These are phyloP conservation scores for Trichomonas tenax DNA, from an alignment of 208 protist genomes.

Conservation along the genomic window DNA sequence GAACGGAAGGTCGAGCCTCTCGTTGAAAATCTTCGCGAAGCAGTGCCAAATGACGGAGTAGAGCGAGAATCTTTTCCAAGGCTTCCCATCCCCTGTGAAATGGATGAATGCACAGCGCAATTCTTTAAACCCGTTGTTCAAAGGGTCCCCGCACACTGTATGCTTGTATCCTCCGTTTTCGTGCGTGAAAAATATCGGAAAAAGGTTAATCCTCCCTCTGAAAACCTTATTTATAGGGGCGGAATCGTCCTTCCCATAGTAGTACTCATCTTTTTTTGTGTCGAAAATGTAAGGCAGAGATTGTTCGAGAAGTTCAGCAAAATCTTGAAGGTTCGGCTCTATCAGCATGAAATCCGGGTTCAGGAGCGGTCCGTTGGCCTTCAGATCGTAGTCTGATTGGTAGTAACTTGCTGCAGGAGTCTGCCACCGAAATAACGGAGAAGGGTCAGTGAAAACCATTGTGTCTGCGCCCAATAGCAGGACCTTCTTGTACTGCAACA, in stretches of 20 bases:
- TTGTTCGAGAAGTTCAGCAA: not conserved
- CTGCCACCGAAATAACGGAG: not conserved
- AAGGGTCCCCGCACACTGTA: not conserved
- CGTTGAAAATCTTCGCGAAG: not conserved
- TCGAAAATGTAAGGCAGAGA: not conserved
- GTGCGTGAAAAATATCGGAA: not conserved
- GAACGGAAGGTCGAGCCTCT: not conserved
- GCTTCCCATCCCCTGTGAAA: not conserved
- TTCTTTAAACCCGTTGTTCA: not conserved
- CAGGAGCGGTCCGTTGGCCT: not conserved
- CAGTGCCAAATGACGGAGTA: not conserved
- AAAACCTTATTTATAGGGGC: not conserved
- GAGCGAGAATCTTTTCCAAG: not conserved
- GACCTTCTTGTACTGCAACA: not conserved
- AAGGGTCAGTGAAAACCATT: not conserved
- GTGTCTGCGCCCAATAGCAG: not conserved
- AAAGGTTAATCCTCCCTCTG: not conserved
- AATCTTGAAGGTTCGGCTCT: not conserved
- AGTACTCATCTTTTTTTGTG: not conserved
- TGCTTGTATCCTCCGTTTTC: not conserved
- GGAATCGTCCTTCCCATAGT: not conserved
- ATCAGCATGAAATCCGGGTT: not conserved
- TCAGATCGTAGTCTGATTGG: not conserved
- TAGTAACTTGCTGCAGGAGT: not conserved
- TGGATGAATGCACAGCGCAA: not conserved